These are phyloP conservation scores for Quercus lobata DNA, from an alignment of 331 rosid species.

Conservation along the genomic window DNA sequence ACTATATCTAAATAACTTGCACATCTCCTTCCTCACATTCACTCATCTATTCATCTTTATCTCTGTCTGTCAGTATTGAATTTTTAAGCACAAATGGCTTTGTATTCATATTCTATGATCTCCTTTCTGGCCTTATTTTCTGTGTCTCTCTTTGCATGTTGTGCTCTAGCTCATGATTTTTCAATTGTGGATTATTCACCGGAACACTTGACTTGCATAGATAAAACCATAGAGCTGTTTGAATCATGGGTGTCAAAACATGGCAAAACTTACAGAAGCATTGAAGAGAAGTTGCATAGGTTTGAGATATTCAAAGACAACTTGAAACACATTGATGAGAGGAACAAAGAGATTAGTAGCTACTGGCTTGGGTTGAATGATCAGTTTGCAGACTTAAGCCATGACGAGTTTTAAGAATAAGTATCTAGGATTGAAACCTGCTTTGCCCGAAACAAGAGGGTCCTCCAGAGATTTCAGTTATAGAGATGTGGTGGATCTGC, in stretches of 20 bases:
- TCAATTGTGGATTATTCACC: constrained; percentile 48
- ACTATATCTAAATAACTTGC: constrained; percentile 16
- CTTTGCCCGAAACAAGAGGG: constrained; percentile 8
- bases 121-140: constrained; percentile 25
- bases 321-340: constrained; percentile 56
- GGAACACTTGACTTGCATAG: constrained; percentile 43
- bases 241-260: constrained; percentile 46
- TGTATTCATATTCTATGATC: constrained; percentile 29
- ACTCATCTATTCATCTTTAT: not conserved
- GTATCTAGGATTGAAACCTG: constrained; percentile 41
- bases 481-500: constrained; percentile 35
- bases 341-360: constrained; percentile 38
- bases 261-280: constrained; percentile 32
- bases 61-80: not conserved
- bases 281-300: constrained; percentile 53
- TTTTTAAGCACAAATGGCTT: constrained; percentile 23
- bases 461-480: constrained; percentile 32
- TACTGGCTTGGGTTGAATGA: constrained; percentile 55
- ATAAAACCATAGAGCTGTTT: constrained; percentile 39
- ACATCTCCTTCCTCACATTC: constrained; percentile 18
- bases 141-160: constrained; percentile 22
- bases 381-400: constrained; percentile 57
- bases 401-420: constrained; percentile 50
- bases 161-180: constrained; percentile 35
- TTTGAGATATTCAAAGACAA: constrained; percentile 47